Evolutionary conservation across 2,329 filamentous ascomycete genomes (phyloP).

Genomic region (Colletotrichum sp.): DNA sequence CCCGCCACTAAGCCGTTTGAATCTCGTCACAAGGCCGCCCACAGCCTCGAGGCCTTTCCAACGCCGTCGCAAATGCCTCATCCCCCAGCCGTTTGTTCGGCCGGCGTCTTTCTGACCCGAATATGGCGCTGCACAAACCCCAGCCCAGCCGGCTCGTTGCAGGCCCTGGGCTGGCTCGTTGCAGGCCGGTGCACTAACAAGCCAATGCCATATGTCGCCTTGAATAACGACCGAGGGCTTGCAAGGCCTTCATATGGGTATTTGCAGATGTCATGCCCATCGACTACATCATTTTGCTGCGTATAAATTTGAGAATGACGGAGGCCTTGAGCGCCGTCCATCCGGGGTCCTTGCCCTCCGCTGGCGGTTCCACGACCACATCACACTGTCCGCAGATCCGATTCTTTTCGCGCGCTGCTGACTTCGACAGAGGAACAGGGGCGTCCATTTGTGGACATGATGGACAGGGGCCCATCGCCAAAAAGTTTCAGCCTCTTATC

Average conservation of each 20-base stretch:
- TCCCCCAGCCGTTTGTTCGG: not conserved
- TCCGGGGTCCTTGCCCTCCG: not conserved
- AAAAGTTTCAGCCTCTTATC: constrained; percentile 9
- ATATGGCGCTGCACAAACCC: not conserved
- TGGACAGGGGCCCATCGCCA: not conserved
- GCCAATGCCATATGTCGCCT: not conserved
- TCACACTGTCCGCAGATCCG: not conserved
- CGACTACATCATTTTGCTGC: not conserved
- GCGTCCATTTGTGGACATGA: not conserved
- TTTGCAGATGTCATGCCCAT: not conserved
- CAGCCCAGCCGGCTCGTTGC: not conserved
- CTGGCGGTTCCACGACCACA: not conserved
- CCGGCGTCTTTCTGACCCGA: not conserved
- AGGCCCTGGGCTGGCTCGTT: not conserved
- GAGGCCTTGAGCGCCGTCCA: not conserved
- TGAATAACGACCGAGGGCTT: not conserved
- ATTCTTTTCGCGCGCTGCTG: not conserved
- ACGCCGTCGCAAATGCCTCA: not conserved
- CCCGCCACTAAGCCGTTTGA: not conserved
- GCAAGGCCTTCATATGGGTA: not conserved
- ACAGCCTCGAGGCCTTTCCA: not conserved
- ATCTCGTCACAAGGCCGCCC: not conserved
- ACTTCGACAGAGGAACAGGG: not conserved
- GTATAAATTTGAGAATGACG: not conserved
- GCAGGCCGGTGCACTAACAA: not conserved